These are phyloP conservation scores for Carex kokanica DNA, from an alignment of 176 grass and related monocot species.

Conservation along the genomic window DNA sequence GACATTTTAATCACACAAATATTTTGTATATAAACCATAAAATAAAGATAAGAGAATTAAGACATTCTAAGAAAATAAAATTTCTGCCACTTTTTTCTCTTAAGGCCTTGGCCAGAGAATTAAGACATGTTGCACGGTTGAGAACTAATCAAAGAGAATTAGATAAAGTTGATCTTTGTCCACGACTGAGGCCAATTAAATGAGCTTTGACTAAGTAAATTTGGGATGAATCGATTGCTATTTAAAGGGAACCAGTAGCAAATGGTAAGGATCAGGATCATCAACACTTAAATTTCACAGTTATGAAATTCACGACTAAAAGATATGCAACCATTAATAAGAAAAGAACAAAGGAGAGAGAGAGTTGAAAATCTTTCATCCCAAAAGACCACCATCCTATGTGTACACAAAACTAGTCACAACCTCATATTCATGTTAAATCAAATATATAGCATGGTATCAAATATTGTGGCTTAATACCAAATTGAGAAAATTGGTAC, in stretches of 20 bases:
- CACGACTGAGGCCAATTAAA: neutral
- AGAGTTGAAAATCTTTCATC: slow-evolving; percentile 79
- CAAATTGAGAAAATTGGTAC: neutral
- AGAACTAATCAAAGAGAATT: neutral
- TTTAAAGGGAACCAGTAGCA: neutral
- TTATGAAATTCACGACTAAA: neutral
- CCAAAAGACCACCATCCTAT: slow-evolving; percentile 96
- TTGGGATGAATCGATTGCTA: neutral
- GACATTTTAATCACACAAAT: too few relatives aligned
- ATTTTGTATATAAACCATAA: too few relatives aligned
- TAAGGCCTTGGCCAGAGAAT: neutral
- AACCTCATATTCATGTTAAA: slow-evolving; percentile 29
- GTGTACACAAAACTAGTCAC: slow-evolving; percentile 28
- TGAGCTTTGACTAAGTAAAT: neutral
- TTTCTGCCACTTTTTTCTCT: neutral
- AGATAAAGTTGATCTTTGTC: neutral
- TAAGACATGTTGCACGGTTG: neutral
- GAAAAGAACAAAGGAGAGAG: slow-evolving; percentile 22
- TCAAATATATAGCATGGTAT: slow-evolving; percentile 8
- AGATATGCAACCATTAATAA: slow-evolving; percentile 6
- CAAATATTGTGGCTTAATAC: neutral
- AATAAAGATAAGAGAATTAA: too few relatives aligned
- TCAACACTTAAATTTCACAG: neutral
- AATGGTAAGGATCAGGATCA: neutral
- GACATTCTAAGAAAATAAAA: neutral